phyloP scores from a whole-genome alignment of 768 basidiomycete genomes.

The Roridomyces roridus region DNA sequence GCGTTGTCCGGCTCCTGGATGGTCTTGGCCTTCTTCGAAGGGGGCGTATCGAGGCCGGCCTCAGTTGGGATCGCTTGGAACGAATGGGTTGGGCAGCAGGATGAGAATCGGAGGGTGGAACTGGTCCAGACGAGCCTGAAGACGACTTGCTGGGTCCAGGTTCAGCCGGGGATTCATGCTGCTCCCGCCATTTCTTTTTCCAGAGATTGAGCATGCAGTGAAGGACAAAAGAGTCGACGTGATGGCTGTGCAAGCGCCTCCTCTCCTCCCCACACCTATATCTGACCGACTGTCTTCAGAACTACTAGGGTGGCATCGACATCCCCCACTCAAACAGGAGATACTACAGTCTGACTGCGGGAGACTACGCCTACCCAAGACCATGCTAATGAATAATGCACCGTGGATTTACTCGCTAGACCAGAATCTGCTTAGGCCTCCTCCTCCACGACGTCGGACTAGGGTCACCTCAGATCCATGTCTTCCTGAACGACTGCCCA shows the following conservation, averaged over 20 bases:
- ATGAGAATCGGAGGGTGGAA: conserved; percentile 18
- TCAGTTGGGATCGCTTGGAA: conserved; percentile 17
- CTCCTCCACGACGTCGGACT: conserved; percentile 35
- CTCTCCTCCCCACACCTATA: no score
- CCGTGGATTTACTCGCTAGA: conserved; percentile 39
- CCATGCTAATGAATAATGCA: conserved; percentile 69
- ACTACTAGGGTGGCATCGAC: no score
- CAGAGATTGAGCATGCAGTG: conserved; percentile 54
- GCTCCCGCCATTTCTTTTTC: conserved; percentile 55
- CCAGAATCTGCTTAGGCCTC: conserved; percentile 31
- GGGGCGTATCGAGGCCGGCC: conserved; percentile 7
- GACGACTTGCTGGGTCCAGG: conserved; percentile 31
- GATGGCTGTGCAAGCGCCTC: no score
- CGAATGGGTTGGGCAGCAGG: conserved; percentile 1
- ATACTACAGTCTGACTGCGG: no score
- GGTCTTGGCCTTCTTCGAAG: conserved; percentile 7
- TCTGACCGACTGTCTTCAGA: no score
- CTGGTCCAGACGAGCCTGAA: conserved; percentile 25
- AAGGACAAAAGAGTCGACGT: neutral
- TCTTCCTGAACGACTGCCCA: conserved; percentile 73
- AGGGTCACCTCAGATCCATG: conserved; percentile 58
- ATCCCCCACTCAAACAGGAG: no score
- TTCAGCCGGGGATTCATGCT: conserved; percentile 36
- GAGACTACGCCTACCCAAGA: no score
- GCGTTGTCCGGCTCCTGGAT: conserved; percentile 11